Evolutionary conservation across 176 grass and related monocot species (phyloP).

Genomic region (Bonia amplexicaulis): DNA sequence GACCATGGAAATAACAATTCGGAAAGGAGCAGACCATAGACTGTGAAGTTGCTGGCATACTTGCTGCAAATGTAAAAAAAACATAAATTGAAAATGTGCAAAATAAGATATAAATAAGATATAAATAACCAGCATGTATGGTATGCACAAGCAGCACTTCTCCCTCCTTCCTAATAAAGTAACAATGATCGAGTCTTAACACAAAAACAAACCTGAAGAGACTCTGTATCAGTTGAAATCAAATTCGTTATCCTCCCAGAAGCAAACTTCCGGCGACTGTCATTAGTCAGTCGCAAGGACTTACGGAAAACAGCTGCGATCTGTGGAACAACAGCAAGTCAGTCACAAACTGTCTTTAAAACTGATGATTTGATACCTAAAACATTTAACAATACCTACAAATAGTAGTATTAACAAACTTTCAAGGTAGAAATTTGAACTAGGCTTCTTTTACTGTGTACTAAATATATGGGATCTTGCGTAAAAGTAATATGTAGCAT

Average conservation of each 20-base stretch:
- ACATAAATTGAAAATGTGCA: slow-evolving; percentile 18
- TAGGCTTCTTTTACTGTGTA: neutral
- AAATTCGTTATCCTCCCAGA: slow-evolving; percentile 98
- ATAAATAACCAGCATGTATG: neutral
- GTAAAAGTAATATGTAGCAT: neutral
- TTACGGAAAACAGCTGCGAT: slow-evolving; percentile 93
- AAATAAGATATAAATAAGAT: slow-evolving; percentile 4
- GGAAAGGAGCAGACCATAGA: slow-evolving; percentile 99
- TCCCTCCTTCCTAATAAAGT: slow-evolving; percentile 1
- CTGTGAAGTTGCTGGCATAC: slow-evolving; percentile 96
- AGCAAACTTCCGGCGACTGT: slow-evolving; percentile 79
- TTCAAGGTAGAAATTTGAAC: neutral
- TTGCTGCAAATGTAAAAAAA: slow-evolving; percentile 65
- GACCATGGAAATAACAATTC: slow-evolving; percentile 75
- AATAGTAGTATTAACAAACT: slow-evolving; percentile 6
- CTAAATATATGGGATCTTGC: neutral
- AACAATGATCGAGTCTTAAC: slow-evolving; percentile 6
- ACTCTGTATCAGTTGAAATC: slow-evolving; percentile 92
- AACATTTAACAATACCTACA: neutral
- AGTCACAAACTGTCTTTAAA: neutral
- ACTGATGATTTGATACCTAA: neutral
- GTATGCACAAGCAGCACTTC: neutral
- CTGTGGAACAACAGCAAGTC: slow-evolving; percentile 40
- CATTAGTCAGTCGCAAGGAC: slow-evolving; percentile 83
- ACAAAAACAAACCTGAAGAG: slow-evolving; percentile 75